Evolutionary conservation across 225 moss, liverwort and hornwort genomes (phyloP).

Genomic region (Takakia lepidozioides): DNA sequence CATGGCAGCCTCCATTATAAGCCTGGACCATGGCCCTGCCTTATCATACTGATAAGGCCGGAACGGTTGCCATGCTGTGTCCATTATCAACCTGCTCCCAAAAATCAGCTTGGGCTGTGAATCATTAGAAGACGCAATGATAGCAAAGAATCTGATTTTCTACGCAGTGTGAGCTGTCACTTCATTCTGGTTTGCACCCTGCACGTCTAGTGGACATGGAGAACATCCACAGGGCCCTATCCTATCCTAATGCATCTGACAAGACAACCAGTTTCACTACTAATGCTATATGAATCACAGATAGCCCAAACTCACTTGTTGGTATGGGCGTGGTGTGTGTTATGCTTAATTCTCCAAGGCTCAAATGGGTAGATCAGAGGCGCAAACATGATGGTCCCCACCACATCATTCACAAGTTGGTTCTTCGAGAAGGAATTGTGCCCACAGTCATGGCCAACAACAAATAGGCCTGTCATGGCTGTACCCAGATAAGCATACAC

Average conservation of each 20-base stretch:
- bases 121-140: too few species aligned
- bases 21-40: constrained; percentile 41
- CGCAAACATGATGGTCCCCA: constrained; percentile 74
- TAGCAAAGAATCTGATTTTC: not conserved
- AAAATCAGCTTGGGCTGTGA: too few species aligned
- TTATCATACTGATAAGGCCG: constrained; percentile 70
- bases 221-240: too few species aligned
- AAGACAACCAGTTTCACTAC: too few species aligned
- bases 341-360: constrained; percentile 96
- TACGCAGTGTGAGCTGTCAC: too few species aligned
- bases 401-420: constrained; percentile 67
- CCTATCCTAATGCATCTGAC: too few species aligned
- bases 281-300: too few species aligned
- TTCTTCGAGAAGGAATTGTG: constrained; percentile 76
- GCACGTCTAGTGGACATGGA: too few species aligned
- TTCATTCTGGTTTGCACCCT: too few species aligned
- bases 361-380: constrained; percentile 83
- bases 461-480: constrained; percentile 86
- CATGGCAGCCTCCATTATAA: constrained; percentile 71
- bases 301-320: constrained; percentile 85
- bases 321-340: constrained; percentile 87
- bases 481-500: constrained; percentile 80
- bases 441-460: constrained; percentile 80
- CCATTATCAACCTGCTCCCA: constrained; percentile 69
- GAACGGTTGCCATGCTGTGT: constrained; percentile 94